phyloP scores from a whole-genome alignment of 768 basidiomycete species.

The Myochromella boudieri region DNA sequence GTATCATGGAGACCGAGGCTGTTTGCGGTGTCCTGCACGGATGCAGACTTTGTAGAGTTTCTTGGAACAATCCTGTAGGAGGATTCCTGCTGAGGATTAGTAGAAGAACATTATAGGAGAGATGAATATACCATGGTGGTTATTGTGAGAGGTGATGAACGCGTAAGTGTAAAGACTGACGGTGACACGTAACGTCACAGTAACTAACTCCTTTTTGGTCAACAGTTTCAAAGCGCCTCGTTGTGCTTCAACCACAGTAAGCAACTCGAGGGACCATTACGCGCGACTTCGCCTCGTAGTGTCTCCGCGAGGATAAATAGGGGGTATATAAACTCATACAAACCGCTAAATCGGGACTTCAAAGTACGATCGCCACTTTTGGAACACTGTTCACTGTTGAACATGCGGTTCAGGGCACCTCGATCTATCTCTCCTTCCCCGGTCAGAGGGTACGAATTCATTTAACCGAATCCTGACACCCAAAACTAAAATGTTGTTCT shows the following conservation, averaged over 20 bases:
- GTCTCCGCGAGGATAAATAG: too few species aligned
- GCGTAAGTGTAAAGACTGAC: conserved; percentile 22
- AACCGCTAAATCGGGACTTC: too few species aligned
- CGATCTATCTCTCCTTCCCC: conserved; percentile 16
- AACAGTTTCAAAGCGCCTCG: neutral
- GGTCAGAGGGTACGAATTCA: conserved; percentile 12
- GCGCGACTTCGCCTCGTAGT: too few species aligned
- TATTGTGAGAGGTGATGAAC: conserved; percentile 14
- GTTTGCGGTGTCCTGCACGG: conserved; percentile 67
- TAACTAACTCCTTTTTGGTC: conserved; percentile 11
- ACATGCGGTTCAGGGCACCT: conserved; percentile 54
- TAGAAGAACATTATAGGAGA: neutral
- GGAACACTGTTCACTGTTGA: neutral
- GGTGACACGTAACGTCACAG: conserved; percentile 16
- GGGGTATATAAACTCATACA: too few species aligned
- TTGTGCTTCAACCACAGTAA: too few species aligned
- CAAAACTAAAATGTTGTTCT: neutral
- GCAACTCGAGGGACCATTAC: too few species aligned
- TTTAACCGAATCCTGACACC: neutral
- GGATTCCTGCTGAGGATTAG: conserved; percentile 31
- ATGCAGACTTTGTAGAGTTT: conserved; percentile 53
- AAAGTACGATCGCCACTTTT: neutral
- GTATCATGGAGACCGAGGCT: conserved; percentile 86
- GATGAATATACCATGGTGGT: conserved; percentile 26
- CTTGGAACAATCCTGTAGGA: conserved; percentile 69